These are phyloP conservation scores for Iris pallida DNA, from an alignment of 116 monocot genomes.

Conservation along the genomic window DNA sequence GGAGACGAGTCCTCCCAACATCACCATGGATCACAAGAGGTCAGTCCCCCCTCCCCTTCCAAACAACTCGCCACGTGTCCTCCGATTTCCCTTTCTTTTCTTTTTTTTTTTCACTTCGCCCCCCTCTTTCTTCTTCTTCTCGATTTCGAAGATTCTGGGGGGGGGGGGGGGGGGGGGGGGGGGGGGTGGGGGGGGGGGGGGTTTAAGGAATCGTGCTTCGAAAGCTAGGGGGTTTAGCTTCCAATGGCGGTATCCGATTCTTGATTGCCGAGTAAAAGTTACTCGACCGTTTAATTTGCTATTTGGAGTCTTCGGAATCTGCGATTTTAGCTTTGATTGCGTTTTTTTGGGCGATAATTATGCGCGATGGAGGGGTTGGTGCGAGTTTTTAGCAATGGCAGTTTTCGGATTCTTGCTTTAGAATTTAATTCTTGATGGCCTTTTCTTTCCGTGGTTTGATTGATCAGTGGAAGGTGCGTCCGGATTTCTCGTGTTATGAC, in stretches of 20 bases:
- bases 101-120: background rate
- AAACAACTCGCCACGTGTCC: background rate
- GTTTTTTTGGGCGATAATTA: no score
- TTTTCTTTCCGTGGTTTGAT: no score
- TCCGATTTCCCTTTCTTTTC: background rate
- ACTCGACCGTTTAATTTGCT: background rate
- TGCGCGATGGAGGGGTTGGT: no score
- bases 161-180: no score
- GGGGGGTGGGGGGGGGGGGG: no score
- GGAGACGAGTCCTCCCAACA: conserved; percentile 38
- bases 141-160: background rate
- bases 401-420: no score
- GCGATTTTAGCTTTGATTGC: no score
- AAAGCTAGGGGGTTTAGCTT: background rate
- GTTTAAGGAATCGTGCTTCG: background rate
- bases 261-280: background rate
- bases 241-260: background rate
- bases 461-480: no score
- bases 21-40: conserved; percentile 54
- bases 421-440: no score
- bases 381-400: no score
- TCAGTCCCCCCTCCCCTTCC: conserved; percentile 1
- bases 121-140: background rate
- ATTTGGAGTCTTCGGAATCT: background rate
- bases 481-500: no score